phyloP scores from a whole-genome alignment of 306 rosid species.

The Abrus pulchellus region DNA sequence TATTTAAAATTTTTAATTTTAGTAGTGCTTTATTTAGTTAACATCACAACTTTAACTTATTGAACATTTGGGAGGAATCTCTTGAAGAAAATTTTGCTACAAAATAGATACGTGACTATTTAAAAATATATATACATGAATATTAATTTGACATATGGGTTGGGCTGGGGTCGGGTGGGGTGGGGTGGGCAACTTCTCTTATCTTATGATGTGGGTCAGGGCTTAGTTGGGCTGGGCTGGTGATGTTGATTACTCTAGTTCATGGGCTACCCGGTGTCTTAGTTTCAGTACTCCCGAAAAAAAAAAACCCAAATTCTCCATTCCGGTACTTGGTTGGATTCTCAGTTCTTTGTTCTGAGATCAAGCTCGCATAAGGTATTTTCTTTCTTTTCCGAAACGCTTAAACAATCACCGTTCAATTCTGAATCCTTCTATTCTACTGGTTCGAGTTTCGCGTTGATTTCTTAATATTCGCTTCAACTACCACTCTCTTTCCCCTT shows the following conservation, averaged over 20 bases:
- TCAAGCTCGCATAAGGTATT: conserved; percentile 23
- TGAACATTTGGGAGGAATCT: too few species aligned
- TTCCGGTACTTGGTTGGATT: background rate
- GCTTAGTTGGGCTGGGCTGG: background rate
- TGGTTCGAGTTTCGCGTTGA: background rate
- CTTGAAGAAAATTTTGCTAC: too few species aligned
- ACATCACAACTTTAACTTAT: too few species aligned
- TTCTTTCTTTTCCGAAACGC: background rate
- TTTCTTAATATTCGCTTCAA: background rate
- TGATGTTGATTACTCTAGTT: background rate
- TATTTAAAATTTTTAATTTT: too few species aligned
- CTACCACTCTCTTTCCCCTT: background rate
- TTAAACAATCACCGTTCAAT: background rate
- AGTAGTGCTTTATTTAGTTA: too few species aligned
- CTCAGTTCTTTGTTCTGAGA: conserved; percentile 9
- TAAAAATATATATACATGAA: too few species aligned
- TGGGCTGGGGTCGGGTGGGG: too few species aligned
- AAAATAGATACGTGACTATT: too few species aligned
- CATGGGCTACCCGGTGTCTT: background rate
- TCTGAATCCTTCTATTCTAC: background rate
- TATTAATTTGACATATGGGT: too few species aligned
- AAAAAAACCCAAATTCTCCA: background rate
- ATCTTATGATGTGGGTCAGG: too few species aligned
- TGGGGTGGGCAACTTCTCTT: too few species aligned
- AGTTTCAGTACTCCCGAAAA: background rate